Conservation (phyloP, 768 basidiomycete genomes). For the Cyathus striatus region DNA sequence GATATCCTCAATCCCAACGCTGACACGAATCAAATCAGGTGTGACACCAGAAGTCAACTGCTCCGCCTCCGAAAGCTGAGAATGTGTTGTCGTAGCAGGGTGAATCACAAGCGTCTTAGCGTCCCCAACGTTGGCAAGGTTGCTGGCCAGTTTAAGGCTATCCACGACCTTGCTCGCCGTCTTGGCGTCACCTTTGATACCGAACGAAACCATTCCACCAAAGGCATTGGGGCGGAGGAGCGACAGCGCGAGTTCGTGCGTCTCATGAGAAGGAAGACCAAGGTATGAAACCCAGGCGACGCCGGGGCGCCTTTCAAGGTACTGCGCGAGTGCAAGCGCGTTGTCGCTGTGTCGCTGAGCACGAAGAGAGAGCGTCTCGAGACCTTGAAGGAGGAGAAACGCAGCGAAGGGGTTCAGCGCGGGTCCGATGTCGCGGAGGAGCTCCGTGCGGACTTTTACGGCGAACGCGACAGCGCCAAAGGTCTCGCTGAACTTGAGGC, state of each 20-base stretch:
- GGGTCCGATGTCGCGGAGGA: slow-evolving; percentile 65
- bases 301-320: slow-evolving; percentile 55
- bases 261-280: slow-evolving; percentile 59
- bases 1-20: slow-evolving; percentile 36
- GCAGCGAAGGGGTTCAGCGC: slow-evolving; percentile 66
- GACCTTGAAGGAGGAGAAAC: slow-evolving; percentile 72
- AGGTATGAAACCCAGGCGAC: slow-evolving; percentile 79
- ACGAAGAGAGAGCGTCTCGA: slow-evolving; percentile 72
- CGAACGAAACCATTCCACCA: slow-evolving; percentile 78
- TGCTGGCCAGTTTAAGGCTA: slow-evolving; percentile 60
- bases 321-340: slow-evolving; percentile 61
- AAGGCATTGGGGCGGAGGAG: slow-evolving; percentile 50
- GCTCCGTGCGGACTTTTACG: slow-evolving; percentile 56
- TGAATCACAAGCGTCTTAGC: slow-evolving; percentile 82
- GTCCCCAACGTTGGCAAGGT: slow-evolving; percentile 74
- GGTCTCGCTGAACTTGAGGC: slow-evolving; percentile 57
- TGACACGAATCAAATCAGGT: slow-evolving; percentile 66
- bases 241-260: slow-evolving; percentile 52
- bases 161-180: slow-evolving; percentile 63
- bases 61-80: slow-evolving; percentile 60
- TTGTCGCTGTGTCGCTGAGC: slow-evolving; percentile 70
- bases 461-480: slow-evolving; percentile 66
- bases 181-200: slow-evolving; percentile 53
- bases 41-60: slow-evolving; percentile 65
- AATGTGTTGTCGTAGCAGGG: slow-evolving; percentile 74